Evolutionary conservation across 805 yeast genomes (phyloP).

Genomic region (Metschnikowia gruessii): DNA sequence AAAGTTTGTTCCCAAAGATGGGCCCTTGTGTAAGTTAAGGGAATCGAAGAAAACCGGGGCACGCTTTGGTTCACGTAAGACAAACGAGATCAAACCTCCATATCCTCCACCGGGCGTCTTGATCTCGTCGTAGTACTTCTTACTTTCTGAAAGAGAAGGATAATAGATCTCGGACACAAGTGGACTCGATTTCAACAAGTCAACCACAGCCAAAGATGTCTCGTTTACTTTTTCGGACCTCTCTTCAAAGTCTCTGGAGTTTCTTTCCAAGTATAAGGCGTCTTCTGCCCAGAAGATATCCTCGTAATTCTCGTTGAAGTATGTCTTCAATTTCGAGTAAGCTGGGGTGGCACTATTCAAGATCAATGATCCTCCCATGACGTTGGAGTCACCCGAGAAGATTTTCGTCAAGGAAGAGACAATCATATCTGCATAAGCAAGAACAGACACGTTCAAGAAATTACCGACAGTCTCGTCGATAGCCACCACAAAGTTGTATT

Average conservation of each 20-base stretch:
- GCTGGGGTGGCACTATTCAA: constrained; percentile 62
- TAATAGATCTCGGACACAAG: constrained; percentile 66
- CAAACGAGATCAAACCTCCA: constrained; percentile 79
- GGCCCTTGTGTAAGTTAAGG: constrained; percentile 75
- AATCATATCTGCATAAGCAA: constrained; percentile 82
- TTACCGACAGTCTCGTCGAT: constrained; percentile 96
- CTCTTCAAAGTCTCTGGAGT: constrained; percentile 80
- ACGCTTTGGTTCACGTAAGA: constrained; percentile 59
- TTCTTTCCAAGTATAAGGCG: constrained; percentile 86
- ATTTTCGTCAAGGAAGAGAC: constrained; percentile 88
- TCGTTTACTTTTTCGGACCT: constrained; percentile 58
- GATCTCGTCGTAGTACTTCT: constrained; percentile 64
- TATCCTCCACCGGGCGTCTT: constrained; percentile 76
- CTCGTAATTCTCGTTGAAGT: constrained; percentile 52
- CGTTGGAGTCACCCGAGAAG: constrained; percentile 92
- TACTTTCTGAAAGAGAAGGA: constrained; percentile 59
- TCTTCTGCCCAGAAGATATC: constrained; percentile 92
- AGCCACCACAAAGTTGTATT: constrained; percentile 72
- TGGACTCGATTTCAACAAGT: constrained; percentile 47
- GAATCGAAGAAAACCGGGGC: constrained; percentile 76
- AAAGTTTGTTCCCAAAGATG: constrained; percentile 87
- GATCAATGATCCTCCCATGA: constrained; percentile 88
- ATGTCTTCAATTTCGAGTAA: constrained; percentile 49
- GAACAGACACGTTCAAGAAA: constrained; percentile 74
- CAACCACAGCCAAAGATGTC: constrained; percentile 54